phyloP scores from a whole-genome alignment of 768 basidiomycete genomes.

The Trametes villosa region DNA sequence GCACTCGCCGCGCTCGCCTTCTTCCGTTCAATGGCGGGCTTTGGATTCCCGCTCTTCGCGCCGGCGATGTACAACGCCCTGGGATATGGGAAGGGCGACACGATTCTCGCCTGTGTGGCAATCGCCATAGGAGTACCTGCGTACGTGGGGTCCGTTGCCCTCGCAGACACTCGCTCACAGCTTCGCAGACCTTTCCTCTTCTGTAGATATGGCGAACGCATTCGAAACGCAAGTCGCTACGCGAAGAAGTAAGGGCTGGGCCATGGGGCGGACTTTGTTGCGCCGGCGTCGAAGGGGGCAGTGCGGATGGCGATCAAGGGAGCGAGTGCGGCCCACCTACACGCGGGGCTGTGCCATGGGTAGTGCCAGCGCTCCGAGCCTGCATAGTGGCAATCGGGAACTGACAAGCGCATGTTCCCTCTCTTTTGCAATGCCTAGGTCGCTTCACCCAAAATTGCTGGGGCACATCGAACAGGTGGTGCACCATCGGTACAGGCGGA shows the following conservation, averaged over 20 bases:
- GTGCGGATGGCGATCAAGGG: too few relatives aligned
- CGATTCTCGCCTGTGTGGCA: slow-evolving; percentile 59
- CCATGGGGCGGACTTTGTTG: too few relatives aligned
- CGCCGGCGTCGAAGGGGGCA: too few relatives aligned
- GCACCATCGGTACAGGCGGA: too few relatives aligned
- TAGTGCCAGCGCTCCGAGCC: too few relatives aligned
- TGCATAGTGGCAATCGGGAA: too few relatives aligned
- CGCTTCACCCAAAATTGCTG: too few relatives aligned
- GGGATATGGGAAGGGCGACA: slow-evolving; percentile 72
- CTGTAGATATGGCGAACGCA: slow-evolving; percentile 53
- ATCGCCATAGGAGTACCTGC: slow-evolving; percentile 62
- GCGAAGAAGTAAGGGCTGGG: background rate
- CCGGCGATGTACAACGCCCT: slow-evolving; percentile 65
- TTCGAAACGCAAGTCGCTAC: background rate
- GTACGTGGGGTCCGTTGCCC: slow-evolving; percentile 45
- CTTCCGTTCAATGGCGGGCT: slow-evolving; percentile 68
- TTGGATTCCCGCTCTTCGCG: slow-evolving; percentile 76
- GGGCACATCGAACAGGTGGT: too few relatives aligned
- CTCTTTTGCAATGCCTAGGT: too few relatives aligned
- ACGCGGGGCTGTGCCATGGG: too few relatives aligned
- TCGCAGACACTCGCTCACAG: slow-evolving; percentile 28
- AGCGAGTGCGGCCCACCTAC: too few relatives aligned
- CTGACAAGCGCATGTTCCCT: too few relatives aligned
- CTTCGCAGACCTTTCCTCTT: slow-evolving; percentile 43
- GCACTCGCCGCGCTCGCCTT: slow-evolving; percentile 68